A percentile compares a stretch with the other conserved stretches of the same genome.
phyloP scores from a whole-genome alignment of 1,284 basidiomycete species.

The Anthracocystis setariae region DNA sequence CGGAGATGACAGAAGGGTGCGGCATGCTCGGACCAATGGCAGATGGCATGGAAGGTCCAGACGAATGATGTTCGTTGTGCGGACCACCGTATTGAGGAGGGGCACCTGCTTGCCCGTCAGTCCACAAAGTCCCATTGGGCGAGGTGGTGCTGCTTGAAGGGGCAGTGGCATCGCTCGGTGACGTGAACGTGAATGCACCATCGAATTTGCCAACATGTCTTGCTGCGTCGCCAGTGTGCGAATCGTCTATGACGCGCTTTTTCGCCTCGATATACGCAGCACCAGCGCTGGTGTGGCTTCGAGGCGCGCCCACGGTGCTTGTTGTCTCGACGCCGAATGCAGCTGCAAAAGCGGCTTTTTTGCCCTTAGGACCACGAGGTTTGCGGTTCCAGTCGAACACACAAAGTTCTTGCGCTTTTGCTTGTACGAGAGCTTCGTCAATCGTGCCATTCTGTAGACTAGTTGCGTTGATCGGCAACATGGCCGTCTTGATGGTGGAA shows the following conservation, averaged over 20 bases:
- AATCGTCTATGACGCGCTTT: slow-evolving; percentile 27
- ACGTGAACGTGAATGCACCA: slow-evolving; percentile 12
- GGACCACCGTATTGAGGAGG: slow-evolving; percentile 5
- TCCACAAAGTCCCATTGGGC: slow-evolving; percentile 2
- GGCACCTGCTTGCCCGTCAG: background rate
- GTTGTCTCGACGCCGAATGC: slow-evolving; percentile 31
- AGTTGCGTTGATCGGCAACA: slow-evolving; percentile 38
- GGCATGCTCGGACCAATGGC: slow-evolving; percentile 1
- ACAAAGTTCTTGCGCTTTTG: slow-evolving; percentile 47
- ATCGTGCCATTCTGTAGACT: slow-evolving; percentile 23
- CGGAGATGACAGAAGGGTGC: background rate
- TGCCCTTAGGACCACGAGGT: slow-evolving; percentile 56
- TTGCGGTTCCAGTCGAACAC: slow-evolving; percentile 59
- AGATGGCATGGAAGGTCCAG: background rate
- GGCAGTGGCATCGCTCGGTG: slow-evolving; percentile 5
- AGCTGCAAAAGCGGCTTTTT: slow-evolving; percentile 43
- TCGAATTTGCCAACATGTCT: slow-evolving; percentile 10
- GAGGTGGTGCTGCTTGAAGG: slow-evolving; percentile 7
- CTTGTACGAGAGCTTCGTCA: slow-evolving; percentile 29
- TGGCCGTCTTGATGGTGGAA: slow-evolving; percentile 43
- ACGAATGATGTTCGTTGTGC: slow-evolving; percentile 25
- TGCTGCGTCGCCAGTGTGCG: background rate
- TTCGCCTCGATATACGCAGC: slow-evolving; percentile 49
- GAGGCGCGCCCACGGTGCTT: slow-evolving; percentile 34
- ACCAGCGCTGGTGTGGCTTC: slow-evolving; percentile 43